A percentile compares a stretch with the other conserved stretches of the same genome.
Evolutionary conservation across 169 alveolate genomes (phyloP).

Genomic region (Miamiensis avidus): DNA sequence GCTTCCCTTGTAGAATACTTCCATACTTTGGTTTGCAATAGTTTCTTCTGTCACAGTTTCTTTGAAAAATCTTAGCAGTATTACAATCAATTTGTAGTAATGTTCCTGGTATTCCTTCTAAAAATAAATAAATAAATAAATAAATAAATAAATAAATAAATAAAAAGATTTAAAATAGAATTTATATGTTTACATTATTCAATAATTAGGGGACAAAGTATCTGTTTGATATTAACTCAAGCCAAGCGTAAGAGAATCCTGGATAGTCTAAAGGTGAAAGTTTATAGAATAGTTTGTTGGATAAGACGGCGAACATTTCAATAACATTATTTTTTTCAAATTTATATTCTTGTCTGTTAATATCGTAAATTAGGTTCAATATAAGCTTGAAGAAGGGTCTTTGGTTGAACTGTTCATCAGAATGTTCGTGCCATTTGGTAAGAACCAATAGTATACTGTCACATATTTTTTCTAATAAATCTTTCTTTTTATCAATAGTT

Average conservation of each 20-base stretch:
- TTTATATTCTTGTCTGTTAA: constrained; percentile 33
- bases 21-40: constrained; percentile 15
- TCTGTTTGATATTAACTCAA: constrained; percentile 92
- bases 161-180: neutral
- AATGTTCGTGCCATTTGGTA: constrained; percentile 61
- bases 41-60: constrained; percentile 47
- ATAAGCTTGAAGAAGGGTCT: constrained; percentile 80
- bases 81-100: constrained; percentile 52
- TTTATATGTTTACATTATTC: constrained; percentile 58
- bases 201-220: constrained; percentile 88
- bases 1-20: constrained; percentile 65
- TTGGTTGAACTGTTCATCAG: constrained; percentile 70
- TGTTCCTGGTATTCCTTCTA: constrained; percentile 46
- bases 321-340: constrained; percentile 31
- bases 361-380: constrained; percentile 53
- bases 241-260: constrained; percentile 96
- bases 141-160: neutral
- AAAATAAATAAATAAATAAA: no score
- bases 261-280: constrained; percentile 94
- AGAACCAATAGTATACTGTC: constrained; percentile 65
- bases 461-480: constrained; percentile 58
- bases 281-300: constrained; percentile 69
- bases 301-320: constrained; percentile 49
- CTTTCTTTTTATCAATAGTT: constrained; percentile 48
- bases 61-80: constrained; percentile 54